Evolutionary conservation across 495 filamentous ascomycete species (phyloP).

Genomic region (Aspergillus incahuasiensis): DNA sequence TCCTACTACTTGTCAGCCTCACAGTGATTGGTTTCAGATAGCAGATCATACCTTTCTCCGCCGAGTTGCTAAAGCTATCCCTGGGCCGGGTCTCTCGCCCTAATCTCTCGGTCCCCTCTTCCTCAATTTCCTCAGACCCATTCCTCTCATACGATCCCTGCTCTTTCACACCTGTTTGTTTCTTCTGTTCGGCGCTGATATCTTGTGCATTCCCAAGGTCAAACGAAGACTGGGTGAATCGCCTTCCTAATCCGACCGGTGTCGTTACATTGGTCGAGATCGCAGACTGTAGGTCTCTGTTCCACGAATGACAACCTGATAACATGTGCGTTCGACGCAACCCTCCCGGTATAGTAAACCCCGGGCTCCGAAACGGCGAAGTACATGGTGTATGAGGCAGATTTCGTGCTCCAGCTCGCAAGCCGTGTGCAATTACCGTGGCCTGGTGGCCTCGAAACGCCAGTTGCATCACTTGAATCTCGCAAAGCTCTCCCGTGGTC

Average conservation of each 20-base stretch:
- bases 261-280: not conserved
- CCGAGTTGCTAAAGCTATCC: constrained; percentile 38
- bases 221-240: not conserved
- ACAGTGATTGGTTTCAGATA: not conserved
- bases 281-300: not conserved
- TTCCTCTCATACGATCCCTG: constrained; percentile 11
- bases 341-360: not conserved
- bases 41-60: constrained; percentile 56
- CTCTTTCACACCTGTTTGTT: constrained; percentile 5
- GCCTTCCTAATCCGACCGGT: not conserved
- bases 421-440: not conserved
- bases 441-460: not conserved
- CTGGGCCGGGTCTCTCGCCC: not conserved
- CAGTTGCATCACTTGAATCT: not conserved
- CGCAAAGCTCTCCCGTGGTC: not conserved
- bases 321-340: not conserved
- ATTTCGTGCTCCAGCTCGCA: not conserved
- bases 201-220: not conserved
- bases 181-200: constrained; percentile 3
- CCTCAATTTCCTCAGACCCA: not conserved
- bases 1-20: constrained; percentile 42
- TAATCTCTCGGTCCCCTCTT: not conserved
- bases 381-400: not conserved
- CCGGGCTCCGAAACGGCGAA: not conserved
- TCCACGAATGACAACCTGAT: not conserved